Percentiles rank a stretch among this genome's conserved stretches.
phyloP scores from a whole-genome alignment of 2,329 filamentous ascomycete species.

The Rugonectria rugulosa region DNA sequence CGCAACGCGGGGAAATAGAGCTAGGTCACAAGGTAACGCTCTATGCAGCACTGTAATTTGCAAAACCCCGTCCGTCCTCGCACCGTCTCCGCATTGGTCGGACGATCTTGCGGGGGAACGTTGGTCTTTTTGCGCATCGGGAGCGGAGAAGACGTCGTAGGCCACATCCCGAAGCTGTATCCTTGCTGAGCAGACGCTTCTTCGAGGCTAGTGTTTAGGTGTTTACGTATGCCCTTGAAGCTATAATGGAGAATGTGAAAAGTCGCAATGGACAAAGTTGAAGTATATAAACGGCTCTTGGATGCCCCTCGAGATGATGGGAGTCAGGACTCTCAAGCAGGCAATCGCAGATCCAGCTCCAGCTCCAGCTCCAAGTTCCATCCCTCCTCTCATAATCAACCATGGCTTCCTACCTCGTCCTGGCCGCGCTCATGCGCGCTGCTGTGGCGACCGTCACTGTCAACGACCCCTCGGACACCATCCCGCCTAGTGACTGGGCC shows the following conservation, averaged over 20 bases:
- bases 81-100: no score
- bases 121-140: no score
- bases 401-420: conserved; percentile 15
- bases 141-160: conserved; percentile 13
- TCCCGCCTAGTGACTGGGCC: conserved; percentile 7
- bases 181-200: neutral
- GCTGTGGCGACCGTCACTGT: conserved; percentile 9
- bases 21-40: neutral
- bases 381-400: neutral
- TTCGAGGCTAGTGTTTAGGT: neutral
- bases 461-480: conserved; percentile 15
- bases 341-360: conserved; percentile 13
- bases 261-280: neutral
- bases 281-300: conserved; percentile 7
- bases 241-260: neutral
- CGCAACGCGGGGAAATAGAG: conserved; percentile 19
- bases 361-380: conserved; percentile 7
- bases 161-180: conserved; percentile 20
- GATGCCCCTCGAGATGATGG: neutral
- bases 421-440: conserved; percentile 9
- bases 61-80: no score
- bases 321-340: conserved; percentile 15
- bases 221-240: conserved; percentile 8
- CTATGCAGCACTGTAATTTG: neutral
- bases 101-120: conserved; percentile 15